These are phyloP conservation scores for Gastrolobium bilobum DNA, from an alignment of 306 rosid species.

Conservation along the genomic window DNA sequence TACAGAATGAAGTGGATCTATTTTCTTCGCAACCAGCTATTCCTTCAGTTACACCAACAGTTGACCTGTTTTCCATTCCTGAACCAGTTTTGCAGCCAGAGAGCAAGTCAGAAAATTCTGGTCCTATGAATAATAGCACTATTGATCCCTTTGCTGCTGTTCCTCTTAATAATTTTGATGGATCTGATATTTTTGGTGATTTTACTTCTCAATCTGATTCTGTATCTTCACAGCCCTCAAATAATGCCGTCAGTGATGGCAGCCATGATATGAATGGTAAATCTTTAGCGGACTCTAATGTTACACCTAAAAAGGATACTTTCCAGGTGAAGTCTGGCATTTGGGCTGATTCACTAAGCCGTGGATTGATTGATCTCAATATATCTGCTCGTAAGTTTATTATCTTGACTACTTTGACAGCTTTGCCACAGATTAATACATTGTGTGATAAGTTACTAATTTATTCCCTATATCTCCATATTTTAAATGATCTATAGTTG, in stretches of 20 bases:
- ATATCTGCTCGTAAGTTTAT: slow-evolving; percentile 91
- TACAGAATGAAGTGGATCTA: slow-evolving; percentile 79
- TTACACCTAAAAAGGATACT: slow-evolving; percentile 66
- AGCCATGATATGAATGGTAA: slow-evolving; percentile 55
- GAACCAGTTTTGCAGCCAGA: slow-evolving; percentile 72
- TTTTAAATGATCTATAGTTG: not conserved
- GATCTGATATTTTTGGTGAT: slow-evolving; percentile 80
- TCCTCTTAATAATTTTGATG: slow-evolving; percentile 86
- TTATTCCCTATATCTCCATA: slow-evolving; percentile 34
- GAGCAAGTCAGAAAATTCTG: slow-evolving; percentile 61
- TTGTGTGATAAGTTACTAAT: slow-evolving; percentile 14
- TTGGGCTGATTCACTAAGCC: slow-evolving; percentile 99
- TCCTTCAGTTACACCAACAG: slow-evolving; percentile 69
- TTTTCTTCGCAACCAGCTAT: slow-evolving; percentile 77
- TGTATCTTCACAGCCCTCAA: slow-evolving; percentile 66
- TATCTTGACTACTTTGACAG: slow-evolving; percentile 34
- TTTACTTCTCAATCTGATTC: slow-evolving; percentile 75
- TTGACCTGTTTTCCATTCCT: slow-evolving; percentile 76
- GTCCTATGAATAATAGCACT: slow-evolving; percentile 54
- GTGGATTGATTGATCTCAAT: slow-evolving; percentile 97
- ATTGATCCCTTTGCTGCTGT: slow-evolving; percentile 92
- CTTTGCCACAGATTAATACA: slow-evolving; percentile 18
- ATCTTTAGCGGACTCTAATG: slow-evolving; percentile 54
- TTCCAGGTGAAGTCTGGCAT: slow-evolving; percentile 94
- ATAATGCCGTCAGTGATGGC: slow-evolving; percentile 55